Base-by-base conservation (phyloP, 2,329 filamentous ascomycete species). In the Zalaria obscura region DNA sequence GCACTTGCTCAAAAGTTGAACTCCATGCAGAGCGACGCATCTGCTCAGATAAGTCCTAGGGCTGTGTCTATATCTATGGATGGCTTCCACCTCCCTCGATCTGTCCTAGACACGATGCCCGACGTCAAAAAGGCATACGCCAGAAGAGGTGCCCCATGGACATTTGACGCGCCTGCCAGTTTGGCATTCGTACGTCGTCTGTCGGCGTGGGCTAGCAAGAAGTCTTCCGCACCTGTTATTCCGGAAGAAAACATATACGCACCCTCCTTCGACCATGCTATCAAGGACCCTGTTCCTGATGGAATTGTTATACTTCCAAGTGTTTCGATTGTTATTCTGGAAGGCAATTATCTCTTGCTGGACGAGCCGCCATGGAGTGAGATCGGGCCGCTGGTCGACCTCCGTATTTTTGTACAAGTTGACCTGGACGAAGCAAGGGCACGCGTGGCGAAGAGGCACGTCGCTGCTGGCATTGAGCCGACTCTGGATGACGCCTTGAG, bases 351-450 rank as follows among this genome's bases (percentile, higher is more conserved):
- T 42, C 44, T 61, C 4, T 48, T 62, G 3, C 51, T 51, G 37
- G 52, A 60, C 31, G 47, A 52, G 27, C 48, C 41, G 6, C 52
- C 54, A 2, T 65, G 59, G 63, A 45, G 47, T 4, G 52, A 56
- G 25, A 55, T 67, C 25, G 48, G 54, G 2, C 32, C 35, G 0
- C 26, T 63, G 4, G 59, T 64, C 3, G 65, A 69, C 41, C 60
- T 64, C n/a, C 55, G 56, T 2, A 61, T 64, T 47, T 61, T 67
- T 18, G 58, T 69, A 0, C 52, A 61, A 27, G 59, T 65, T 0
- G 61, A 66, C 33, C 48, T 58, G 2, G 42, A 45, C 3, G 48
- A 63, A 18, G 64, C 64, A 2, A 48, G 57, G 26, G 46, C 48
- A n/a, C 52, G 65, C 8, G 54, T 66, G 10, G 64, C 65, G 0